Evolutionary conservation across 192 early-diverging fungal species (phyloP), one percentile per base, ranked within the genome.

Genomic region (Spizellomyces sp.): DNA sequence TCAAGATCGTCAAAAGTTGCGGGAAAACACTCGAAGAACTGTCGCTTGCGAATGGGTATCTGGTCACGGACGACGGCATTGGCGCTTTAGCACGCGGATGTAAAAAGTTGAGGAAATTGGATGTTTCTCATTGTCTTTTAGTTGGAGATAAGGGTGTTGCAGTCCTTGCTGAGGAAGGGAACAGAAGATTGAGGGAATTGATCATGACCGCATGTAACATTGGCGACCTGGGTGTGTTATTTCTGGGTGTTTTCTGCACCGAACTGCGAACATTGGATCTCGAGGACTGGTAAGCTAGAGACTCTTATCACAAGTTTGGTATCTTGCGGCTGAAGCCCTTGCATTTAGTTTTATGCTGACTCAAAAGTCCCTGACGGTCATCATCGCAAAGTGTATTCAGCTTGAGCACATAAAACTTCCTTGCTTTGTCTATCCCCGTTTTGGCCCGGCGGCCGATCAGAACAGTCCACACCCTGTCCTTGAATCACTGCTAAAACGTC

Each of bases 21-120:
- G 50, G 50, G 14, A 54, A 54, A 19, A 54, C 50, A 12, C 17
- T 54, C 14, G 50, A 54, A 19, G 50, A 54, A n/a, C 17, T 54
- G 50, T 54, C 50, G 50, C 50, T 54, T 54, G 50, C 50, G 50
- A 54, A 54, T 54, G 50, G 50, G 14, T 54, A 54, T 54, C 50
- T 54, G 17, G 50, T 54, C 14, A 54, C 50, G 17, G 50, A 54
- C 17, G 50, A 54, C 4, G 50, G 14, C 50, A 54, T 54, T n/a
- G 12, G 50, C 50, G 17, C 50, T n/a, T 2, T 54, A 12, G 50
- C 50, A 19, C 50, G 50, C 17, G 50, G 50, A 12, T 54, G 50
- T 54, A 12, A 19, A n/a, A 12, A 19, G 12, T 54, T 54, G 50
- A 12, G 17, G 17, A 54, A 19, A 4, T 19, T 54, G 14, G 50